Conservation (phyloP, 2,329 filamentous ascomycete species). For the Colletotrichum spinosum region DNA sequence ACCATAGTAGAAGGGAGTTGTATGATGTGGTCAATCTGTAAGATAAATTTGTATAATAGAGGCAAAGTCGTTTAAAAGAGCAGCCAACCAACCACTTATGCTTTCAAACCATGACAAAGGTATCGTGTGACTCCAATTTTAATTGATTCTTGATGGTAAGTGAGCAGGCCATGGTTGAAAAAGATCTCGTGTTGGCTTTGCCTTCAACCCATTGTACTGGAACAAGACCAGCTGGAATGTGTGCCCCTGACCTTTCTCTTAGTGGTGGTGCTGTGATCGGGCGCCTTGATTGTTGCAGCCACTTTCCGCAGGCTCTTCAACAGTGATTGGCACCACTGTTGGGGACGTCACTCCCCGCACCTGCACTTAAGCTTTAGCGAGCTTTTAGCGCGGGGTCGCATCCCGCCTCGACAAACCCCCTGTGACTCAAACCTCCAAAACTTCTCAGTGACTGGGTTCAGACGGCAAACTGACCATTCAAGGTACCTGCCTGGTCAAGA, state of each 20-base stretch:
- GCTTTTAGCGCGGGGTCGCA: slow-evolving; percentile 38
- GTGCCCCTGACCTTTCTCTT: not conserved
- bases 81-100: no score
- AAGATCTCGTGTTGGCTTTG: no score
- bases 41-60: not conserved
- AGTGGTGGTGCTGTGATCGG: not conserved
- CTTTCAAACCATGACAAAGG: no score
- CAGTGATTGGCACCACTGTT: slow-evolving; percentile 24
- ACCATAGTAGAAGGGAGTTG: not conserved
- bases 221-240: not conserved
- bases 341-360: slow-evolving; percentile 36
- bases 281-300: slow-evolving; percentile 8
- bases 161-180: no score
- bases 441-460: slow-evolving; percentile 22
- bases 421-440: slow-evolving; percentile 39
- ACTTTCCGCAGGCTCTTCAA: not conserved
- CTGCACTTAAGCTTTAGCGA: slow-evolving; percentile 38
- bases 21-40: not conserved
- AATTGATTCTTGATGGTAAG: no score
- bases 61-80: not conserved
- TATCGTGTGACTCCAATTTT: no score
- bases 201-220: not conserved
- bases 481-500: no score
- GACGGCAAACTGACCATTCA: no score
- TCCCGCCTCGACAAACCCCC: slow-evolving; percentile 36